Percentiles rank a stretch among this genome's conserved stretches.
Conservation (phyloP, 306 rosid species). For the Fragaria nilgerrensis region DNA sequence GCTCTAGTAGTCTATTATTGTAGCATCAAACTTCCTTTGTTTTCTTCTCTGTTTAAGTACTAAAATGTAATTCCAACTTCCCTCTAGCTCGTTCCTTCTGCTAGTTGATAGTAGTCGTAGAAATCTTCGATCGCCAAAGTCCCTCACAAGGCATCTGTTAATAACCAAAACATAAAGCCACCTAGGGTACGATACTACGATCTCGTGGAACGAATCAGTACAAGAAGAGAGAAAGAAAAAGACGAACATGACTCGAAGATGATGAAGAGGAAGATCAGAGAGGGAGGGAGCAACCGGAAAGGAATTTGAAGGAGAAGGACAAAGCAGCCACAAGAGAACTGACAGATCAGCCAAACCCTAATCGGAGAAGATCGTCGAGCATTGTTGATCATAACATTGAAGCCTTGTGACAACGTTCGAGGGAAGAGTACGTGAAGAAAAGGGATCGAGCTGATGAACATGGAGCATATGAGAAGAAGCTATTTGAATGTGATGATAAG, state of each 20-base stretch:
- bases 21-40: too few relatives aligned
- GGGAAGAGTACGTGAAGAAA: constrained; percentile 82
- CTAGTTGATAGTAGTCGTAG: too few relatives aligned
- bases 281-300: constrained; percentile 79
- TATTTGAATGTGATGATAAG: constrained; percentile 68
- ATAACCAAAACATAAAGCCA: too few relatives aligned
- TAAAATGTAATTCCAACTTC: too few relatives aligned
- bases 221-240: constrained; percentile 26
- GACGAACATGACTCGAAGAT: constrained; percentile 31
- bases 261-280: constrained; percentile 91
- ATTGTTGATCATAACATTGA: constrained; percentile 40
- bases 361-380: constrained; percentile 78
- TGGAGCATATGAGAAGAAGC: constrained; percentile 74
- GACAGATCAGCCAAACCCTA: constrained; percentile 48
- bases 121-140: too few relatives aligned
- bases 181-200: too few relatives aligned
- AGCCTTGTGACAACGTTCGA: constrained; percentile 51
- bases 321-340: constrained; percentile 72
- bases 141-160: too few relatives aligned
- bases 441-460: constrained; percentile 57
- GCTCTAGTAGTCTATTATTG: too few relatives aligned
- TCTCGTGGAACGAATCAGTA: not conserved
- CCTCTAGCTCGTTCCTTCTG: too few relatives aligned
- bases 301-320: constrained; percentile 64
- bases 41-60: too few relatives aligned